phyloP scores from a whole-genome alignment of 345 rosid genomes.

The Pugionium dolabratum region DNA sequence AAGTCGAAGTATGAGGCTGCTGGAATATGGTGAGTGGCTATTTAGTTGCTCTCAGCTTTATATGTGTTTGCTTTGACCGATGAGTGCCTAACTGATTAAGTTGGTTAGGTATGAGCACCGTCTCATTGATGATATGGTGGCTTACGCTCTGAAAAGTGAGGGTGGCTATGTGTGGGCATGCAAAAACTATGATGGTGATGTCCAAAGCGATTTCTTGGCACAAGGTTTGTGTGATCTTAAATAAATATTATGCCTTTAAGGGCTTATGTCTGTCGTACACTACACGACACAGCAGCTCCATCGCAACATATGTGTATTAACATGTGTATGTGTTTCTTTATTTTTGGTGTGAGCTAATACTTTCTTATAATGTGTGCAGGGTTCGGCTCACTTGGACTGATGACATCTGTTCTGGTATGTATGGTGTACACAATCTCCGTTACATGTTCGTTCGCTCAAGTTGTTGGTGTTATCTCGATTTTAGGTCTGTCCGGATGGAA shows the following conservation, averaged over 20 bases:
- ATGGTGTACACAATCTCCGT: background rate
- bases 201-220: conserved; percentile 82
- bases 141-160: conserved; percentile 92
- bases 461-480: conserved; percentile 19
- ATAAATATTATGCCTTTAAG: background rate
- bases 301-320: background rate
- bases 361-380: conserved; percentile 48
- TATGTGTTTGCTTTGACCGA: conserved; percentile 4
- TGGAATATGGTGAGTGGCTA: conserved; percentile 73
- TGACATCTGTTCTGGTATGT: conserved; percentile 94
- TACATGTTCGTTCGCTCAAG: conserved; percentile 6
- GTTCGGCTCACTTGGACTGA: conserved; percentile 97
- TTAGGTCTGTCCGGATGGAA: conserved; percentile 98
- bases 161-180: conserved; percentile 75
- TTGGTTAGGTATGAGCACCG: conserved; percentile 95
- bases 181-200: no score
- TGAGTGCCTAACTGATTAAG: conserved; percentile 17
- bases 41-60: background rate
- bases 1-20: conserved; percentile 91
- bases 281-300: no score
- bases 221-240: conserved; percentile 55
- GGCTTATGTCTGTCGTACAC: background rate
- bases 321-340: no score
- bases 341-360: no score
- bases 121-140: conserved; percentile 99